Base-by-base conservation (phyloP, 805 yeast species). In the Torulaspora delbrueckii region DNA sequence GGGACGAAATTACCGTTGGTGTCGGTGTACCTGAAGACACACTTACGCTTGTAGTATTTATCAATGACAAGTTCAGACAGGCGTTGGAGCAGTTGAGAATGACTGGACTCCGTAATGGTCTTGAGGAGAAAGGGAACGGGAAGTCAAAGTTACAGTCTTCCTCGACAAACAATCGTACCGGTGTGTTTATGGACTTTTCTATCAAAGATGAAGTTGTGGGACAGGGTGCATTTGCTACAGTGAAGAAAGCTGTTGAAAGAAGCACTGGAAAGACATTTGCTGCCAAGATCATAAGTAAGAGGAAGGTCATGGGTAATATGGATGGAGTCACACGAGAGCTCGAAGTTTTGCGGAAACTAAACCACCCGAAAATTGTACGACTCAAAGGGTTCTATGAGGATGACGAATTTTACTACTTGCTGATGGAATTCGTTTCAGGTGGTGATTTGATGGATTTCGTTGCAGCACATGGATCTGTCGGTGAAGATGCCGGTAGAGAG, bases 391-490 rank as follows among this genome's bases (percentile, higher is more conserved):
- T 85, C 57, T 89, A 81, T 61, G 96, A 90, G 60, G 97, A 91
- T 61, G 69, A 73, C 4, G 86, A 83, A 47, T 79, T 77, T 57
- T 86, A 86, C 63, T 91, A 87, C 63, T 71, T 93, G 52, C 91
- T 93, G 6, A 91, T 93, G 97, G 99, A 93, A 60, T 86, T 82
- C 57, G 95, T 93, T 23, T 83, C 95, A 1, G 97, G 97, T 12
- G 99, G 99, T 22, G 99, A 93, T 65, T 71, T 93, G 42, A 93
- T 93, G 99, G 99, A 93, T 69, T 90, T 87, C 67, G 95, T 91
- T 2, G 91, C 95, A 1, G 86, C 89, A 2, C 84, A 86, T 65
- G 97, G 97, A 2, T 79, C 91, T 2, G 85, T 93, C 14, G 91
- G 91, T 10, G 99, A 93, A 65, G 89, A 81, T 39, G 93, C 95